Evolutionary conservation across 1,284 basidiomycete species (phyloP), one percentile per base, ranked within the genome.

Genomic region (Thelephora terrestris): DNA sequence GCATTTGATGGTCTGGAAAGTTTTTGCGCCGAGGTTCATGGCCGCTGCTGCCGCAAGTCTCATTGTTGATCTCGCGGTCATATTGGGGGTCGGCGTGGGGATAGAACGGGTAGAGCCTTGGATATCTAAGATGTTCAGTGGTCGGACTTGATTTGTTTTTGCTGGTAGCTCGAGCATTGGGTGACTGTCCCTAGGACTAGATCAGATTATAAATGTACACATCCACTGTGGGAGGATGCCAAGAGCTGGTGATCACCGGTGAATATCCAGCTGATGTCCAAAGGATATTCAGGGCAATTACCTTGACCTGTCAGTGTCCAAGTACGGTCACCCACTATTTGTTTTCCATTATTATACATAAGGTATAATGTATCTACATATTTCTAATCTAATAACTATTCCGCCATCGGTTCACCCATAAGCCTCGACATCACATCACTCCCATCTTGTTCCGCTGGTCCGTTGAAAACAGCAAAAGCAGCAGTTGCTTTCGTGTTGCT

Each of bases 1-100:
- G 37, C 96, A 99, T 65, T 65, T 99, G 55, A 98, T 99, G 94
- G 92, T 98, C 34, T 99, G 95, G 92, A 98, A 98, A 67, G 85
- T 97, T 5, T 99, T 98, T 62, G 93, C 93, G 25, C 96, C 96
- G 46, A 71, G 94, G 51, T 95, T 94, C 62, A 94, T 97, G 84
- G 63, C 79, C 14, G 85, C 78, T 0, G 86, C 75, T 0, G 61
- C 71, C 3, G 68, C 69, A 16, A 55, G 85, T 25, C 34, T 79
- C 4, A 71, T 69, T 2, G 72, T 81, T 2, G 84, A 86, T 63
- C 36, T 75, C 0, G 79, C 69, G 2, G 68, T 80, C 16, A 43
- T 85, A 35, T 27, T 82, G 16, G 80, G 77, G 0, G 58, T 73
- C 17, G 63, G 61, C 2, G 47, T 72, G 12, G 74, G 65, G 4